Base-by-base conservation (phyloP, 441 rosid species). In the Lepidium campestre region DNA sequence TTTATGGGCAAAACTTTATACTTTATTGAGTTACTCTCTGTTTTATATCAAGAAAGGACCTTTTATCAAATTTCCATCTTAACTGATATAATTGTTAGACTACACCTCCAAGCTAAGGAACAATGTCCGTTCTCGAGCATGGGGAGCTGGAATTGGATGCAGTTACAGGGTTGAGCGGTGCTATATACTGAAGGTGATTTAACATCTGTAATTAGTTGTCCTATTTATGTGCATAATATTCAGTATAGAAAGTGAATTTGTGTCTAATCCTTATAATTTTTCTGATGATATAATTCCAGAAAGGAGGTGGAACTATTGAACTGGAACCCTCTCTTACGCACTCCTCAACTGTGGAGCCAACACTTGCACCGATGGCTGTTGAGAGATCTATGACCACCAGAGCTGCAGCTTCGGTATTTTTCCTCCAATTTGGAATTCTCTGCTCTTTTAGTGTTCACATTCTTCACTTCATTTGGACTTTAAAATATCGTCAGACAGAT, bases 121-220 rank as follows among this genome's bases (percentile, higher is more conserved):
- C 79, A 91, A 86, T 80, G 96, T 95, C 29, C 97, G 98, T 15
- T 95, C 99, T 70, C 93, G 99, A 75, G 96, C 98, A 15, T 95
- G 99, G 99, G 98, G 99, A 75, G 97, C 97, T 71, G 99, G 97
- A 75, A 95, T 93, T 57, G 93, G 94, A 53, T 95, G 98, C 77
- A 95, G 99, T 72, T 95, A 88, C 81, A 86, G 84, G 66, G 90
- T 95, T 67, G 96, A 95, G 77, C 80, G 87, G 60, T 95, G 99
- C 86, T 95, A 90, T 87, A 90, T 95, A 76, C 82, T 92, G 75
- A 92, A 95, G 99, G 98, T 95, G 69, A 72, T 59, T 49, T 55
- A 35, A 63, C 63, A 50, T 73, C 44, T 74, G 56, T 53, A n/a
- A 7, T 64, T 63, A 46, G 55, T 37, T 61, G 20, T 37, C 34